These are phyloP conservation scores for Aspergillus ochraceus DNA, from an alignment of 2,329 filamentous ascomycete genomes.

Conservation along the genomic window DNA sequence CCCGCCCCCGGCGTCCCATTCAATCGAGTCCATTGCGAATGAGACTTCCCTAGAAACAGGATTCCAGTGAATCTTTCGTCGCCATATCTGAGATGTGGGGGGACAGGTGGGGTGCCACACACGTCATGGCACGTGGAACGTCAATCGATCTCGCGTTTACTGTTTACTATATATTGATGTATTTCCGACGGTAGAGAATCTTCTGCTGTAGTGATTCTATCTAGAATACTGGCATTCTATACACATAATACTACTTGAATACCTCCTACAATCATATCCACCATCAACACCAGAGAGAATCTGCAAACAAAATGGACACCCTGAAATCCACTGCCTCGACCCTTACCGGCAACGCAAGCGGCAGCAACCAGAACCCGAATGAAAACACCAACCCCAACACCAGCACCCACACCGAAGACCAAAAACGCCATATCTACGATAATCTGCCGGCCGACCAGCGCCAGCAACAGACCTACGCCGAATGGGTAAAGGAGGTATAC, in stretches of 20 bases:
- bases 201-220: background rate
- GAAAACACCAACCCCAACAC: background rate
- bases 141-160: no score
- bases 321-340: no score
- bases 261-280: background rate
- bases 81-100: no score
- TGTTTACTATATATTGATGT: no score
- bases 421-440: conserved; percentile 21
- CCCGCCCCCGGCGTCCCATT: no score
- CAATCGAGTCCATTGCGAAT: background rate
- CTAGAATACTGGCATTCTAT: no score
- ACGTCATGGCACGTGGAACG: background rate
- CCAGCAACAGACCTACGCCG: conserved; percentile 26
- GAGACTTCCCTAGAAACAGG: background rate
- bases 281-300: background rate
- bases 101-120: background rate
- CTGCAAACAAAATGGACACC: background rate
- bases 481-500: conserved; percentile 50
- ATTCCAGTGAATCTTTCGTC: background rate
- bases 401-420: conserved; percentile 14
- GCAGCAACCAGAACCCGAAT: background rate
- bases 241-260: no score
- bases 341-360: background rate
- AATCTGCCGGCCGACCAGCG: conserved; percentile 18
- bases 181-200: background rate